Evolutionary conservation across 1,139 yeast species (phyloP).

Genomic region (Candida pseudoviswanathii): DNA sequence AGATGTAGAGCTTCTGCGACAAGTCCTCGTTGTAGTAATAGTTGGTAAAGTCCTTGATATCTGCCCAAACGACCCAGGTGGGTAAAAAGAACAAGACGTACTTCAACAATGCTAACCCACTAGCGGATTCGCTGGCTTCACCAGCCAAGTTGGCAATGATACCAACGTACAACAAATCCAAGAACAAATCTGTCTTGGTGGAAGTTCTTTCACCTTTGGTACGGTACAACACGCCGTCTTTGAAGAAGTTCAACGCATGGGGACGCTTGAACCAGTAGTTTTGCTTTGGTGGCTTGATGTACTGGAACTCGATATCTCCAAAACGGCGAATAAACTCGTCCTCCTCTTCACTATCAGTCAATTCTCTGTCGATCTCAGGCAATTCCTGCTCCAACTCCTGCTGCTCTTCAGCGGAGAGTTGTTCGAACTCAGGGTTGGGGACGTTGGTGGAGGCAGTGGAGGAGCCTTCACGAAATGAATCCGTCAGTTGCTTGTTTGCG

Average conservation of each 20-base stretch:
- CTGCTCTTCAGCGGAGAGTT: conserved; percentile 1
- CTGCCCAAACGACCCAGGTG: conserved; percentile 66
- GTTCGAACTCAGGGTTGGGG: neutral
- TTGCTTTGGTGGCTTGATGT: conserved; percentile 47
- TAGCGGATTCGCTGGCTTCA: conserved; percentile 52
- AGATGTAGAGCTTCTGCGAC: conserved; percentile 52
- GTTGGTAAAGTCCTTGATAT: conserved; percentile 64
- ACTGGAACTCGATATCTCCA: conserved; percentile 52
- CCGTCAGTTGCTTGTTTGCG: neutral
- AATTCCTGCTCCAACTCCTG: conserved; percentile 4
- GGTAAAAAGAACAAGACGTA: conserved; percentile 58
- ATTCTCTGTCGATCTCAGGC: conserved; percentile 14
- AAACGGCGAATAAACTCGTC: conserved; percentile 51
- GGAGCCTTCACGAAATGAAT: neutral
- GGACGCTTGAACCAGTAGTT: conserved; percentile 55
- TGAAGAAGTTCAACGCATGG: conserved; percentile 62
- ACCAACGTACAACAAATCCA: conserved; percentile 67
- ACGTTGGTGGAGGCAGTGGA: neutral
- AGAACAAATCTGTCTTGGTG: conserved; percentile 56
- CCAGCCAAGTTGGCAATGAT: conserved; percentile 64
- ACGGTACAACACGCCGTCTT: conserved; percentile 57
- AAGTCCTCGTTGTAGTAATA: conserved; percentile 66
- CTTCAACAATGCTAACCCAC: conserved; percentile 49
- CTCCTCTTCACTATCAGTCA: conserved; percentile 41
- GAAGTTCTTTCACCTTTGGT: conserved; percentile 58